Base-by-base conservation (phyloP, 1,139 yeast genomes). In the Blastobotrys arbuscula region DNA sequence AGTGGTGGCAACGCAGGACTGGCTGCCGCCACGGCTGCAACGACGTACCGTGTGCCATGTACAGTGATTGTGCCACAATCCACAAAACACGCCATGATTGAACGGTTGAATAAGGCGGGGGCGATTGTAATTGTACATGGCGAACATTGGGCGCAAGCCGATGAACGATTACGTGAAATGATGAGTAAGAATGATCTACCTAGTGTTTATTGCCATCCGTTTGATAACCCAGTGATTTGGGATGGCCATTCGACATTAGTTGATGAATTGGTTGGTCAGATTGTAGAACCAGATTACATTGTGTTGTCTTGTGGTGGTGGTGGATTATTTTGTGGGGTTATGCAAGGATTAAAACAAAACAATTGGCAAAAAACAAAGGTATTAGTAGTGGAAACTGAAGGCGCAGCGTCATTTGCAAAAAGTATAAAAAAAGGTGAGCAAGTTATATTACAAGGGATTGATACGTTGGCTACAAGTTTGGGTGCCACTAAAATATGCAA, bases 1-100 rank as follows among this genome's bases (percentile, higher is more conserved):
- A 80, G 86, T 15, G 92, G 90, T 12, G 92, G 92, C 0, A 84
- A 84, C 61, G 92, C 92, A 0, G 92, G 92, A 0, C 68, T 81
- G 44, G 90, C 90, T 0, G 86, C 86, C 2, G 87, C 88, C 0
- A 75, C 75, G 47, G 79, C 84, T 39, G 77, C 84, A 3, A 63
- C 61, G 34, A 65, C 62, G 47, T 71, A 73, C 52, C 68, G 70
- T 1, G 62, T 75, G 8, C 71, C 73, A 10, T 81, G 89, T 55
- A 79, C 85, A 0, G 88, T 84, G 7, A 86, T 81, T 1, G 76
- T 84, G 6, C 90, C 90, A 0, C 65, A 55, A 0, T 64, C 71
- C 5, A 72, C 85, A 3, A 70, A 73, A 44, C 53, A 48, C 3
- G 62, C 66, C 39, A 74, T 75, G 72, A 59, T 65, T 7, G 63